Evolutionary conservation across 2,329 filamentous ascomycete species (phyloP), one percentile per base, ranked within the genome.

Genomic region (Dactylellina drechsleri): DNA sequence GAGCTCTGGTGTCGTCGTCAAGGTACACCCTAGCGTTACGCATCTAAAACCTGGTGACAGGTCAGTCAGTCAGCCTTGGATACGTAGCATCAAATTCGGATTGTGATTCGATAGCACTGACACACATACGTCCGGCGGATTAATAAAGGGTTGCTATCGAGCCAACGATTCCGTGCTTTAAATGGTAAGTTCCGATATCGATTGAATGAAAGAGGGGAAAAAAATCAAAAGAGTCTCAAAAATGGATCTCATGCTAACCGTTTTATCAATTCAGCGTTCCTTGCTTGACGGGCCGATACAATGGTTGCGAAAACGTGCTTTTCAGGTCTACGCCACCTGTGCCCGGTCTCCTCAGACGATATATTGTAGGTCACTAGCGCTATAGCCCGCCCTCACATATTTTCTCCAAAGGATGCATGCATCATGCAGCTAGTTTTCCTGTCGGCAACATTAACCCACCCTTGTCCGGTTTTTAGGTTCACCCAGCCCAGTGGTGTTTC

Each of bases 251-350:
- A 18, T 52, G 47, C 16, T 47, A n/a, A 47, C 7, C 31, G 31
- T 47, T 47, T 47, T 18, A n/a, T n/a, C 43, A n/a, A 47, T 36
- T 52, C 52, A 75, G 71, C 26, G 66, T 70, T 54, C 72, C 72
- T 16, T 76, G 93, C 83, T 85, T 96, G 78, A 95, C 91, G 12
- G 94, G 94, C 70, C 90, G 92, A 79, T 98, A 98, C 86, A 98
- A 98, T 82, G 94, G 93, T 75, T 98, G 94, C 84, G 91, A 93
- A 80, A 86, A 85, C 61, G 92, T 97, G 77, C 84, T 87, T 65
- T 98, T 98, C 85, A 86, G 96, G 60, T 96, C 92, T 58, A 98
- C 95, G 2, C 94, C 95, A 7, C 94, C 95, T 12, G 89, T 96
- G 31, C 87, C 91, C 7, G 95, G 94, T 41, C 87, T 98, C 77